phyloP scores from a whole-genome alignment of 1,284 basidiomycete genomes.

The Violaceomyces palustris region DNA sequence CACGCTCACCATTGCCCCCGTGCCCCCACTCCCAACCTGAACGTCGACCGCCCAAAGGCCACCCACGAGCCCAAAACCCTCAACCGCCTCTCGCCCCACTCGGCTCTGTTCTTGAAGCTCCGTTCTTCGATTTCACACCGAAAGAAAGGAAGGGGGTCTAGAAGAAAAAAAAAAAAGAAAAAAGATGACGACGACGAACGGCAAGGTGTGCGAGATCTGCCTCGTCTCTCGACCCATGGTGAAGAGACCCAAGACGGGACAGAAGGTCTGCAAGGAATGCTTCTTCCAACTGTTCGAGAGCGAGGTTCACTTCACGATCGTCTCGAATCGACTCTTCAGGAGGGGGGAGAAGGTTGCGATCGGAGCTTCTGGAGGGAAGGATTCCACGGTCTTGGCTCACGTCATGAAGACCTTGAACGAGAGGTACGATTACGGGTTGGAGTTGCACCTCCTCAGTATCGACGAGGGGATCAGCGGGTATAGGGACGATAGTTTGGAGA shows the following conservation, averaged over 20 bases:
- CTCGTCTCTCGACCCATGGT: slow-evolving; percentile 73
- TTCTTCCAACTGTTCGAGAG: slow-evolving; percentile 98
- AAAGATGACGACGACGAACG: too few relatives aligned
- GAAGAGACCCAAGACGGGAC: slow-evolving; percentile 92
- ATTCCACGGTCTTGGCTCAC: slow-evolving; percentile 95
- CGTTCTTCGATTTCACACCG: too few relatives aligned
- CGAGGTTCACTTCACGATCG: slow-evolving; percentile 94
- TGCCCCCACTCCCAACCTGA: too few relatives aligned
- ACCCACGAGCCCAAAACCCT: too few relatives aligned
- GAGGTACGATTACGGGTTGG: slow-evolving; percentile 84
- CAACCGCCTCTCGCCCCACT: too few relatives aligned
- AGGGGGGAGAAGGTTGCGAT: slow-evolving; percentile 93
- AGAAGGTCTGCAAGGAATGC: slow-evolving; percentile 90
- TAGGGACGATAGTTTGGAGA: slow-evolving; percentile 95
- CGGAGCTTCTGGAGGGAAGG: slow-evolving; percentile 96
- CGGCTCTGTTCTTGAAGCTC: too few relatives aligned
- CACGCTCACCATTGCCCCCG: too few relatives aligned
- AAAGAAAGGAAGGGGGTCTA: too few relatives aligned
- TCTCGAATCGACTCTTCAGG: slow-evolving; percentile 65
- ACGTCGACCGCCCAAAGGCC: too few relatives aligned
- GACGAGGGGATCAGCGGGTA: slow-evolving; percentile 99
- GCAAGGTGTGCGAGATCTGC: slow-evolving; percentile 66
- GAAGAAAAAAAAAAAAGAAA: too few relatives aligned
- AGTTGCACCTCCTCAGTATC: slow-evolving; percentile 88
- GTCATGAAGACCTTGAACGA: slow-evolving; percentile 94